Evolutionary conservation across 495 filamentous ascomycete genomes (phyloP).

Genomic region (Xylaria cubensis): DNA sequence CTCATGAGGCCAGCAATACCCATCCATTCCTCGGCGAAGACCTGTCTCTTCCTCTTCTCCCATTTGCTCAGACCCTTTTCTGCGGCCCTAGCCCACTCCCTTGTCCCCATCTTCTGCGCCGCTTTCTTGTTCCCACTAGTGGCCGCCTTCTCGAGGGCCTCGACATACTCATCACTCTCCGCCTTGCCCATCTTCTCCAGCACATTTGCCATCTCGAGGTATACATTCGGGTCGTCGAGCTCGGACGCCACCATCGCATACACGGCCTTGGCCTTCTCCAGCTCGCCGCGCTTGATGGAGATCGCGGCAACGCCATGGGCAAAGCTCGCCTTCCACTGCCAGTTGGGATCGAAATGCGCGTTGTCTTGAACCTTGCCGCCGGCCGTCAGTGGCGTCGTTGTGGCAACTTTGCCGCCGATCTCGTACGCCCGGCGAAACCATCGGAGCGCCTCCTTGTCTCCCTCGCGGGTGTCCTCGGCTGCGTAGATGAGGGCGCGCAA

Average conservation of each 20-base stretch:
- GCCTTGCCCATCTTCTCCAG: conserved; percentile 27
- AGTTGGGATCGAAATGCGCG: conserved; percentile 31
- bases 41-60: conserved; percentile 29
- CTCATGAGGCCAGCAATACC: conserved; percentile 17
- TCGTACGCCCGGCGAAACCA: conserved; percentile 28
- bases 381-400: neutral
- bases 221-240: conserved; percentile 37
- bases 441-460: conserved; percentile 24
- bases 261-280: conserved; percentile 31
- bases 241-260: conserved; percentile 37
- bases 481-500: conserved; percentile 26
- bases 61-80: conserved; percentile 17
- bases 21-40: conserved; percentile 35
- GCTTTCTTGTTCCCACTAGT: conserved; percentile 34
- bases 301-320: conserved; percentile 35
- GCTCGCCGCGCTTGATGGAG: conserved; percentile 24
- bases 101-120: conserved; percentile 29
- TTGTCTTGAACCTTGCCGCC: neutral
- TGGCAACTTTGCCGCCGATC: neutral
- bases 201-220: conserved; percentile 37
- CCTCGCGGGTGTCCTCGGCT: neutral
- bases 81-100: conserved; percentile 21
- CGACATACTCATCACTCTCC: neutral
- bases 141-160: conserved; percentile 40
- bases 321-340: conserved; percentile 44